Evolutionary conservation across 345 rosid genomes (phyloP), one percentile per base, ranked within the genome.

Genomic region (Triadica sebifera): DNA sequence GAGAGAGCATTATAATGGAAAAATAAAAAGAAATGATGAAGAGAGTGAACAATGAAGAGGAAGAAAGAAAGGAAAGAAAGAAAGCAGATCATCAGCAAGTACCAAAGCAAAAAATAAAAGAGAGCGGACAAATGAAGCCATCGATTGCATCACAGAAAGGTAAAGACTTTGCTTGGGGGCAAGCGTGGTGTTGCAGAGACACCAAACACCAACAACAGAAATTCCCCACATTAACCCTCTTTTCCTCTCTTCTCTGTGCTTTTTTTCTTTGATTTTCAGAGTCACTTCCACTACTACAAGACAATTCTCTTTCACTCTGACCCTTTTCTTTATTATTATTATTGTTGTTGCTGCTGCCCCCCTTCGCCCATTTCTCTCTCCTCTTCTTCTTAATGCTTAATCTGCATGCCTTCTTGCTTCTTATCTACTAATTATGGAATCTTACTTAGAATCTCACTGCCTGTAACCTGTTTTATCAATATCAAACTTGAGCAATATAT

Each of bases 181-280:
- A 88, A 85, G 89, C 90, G 88, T 85, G 89, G 89, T 79, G 50
- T 62, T 85, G 88, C 84, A 83, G 83, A 77, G 74, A 71, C 86
- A 77, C 83, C 81, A 45, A 47, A 34, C 52, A 43, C 34, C 34
- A 50, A 62, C 10, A 43, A 43, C 43, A 41, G 61, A 55, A 43
- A 65, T 59, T 71, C 67, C 72, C 65, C 82, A 74, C 81, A 59
- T 41, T 65, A 59, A 59, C 74, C 65, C 46, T 15, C 53, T 24
- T 19, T 17, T 43, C 65, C 46, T 15, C 53, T 24, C 13, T 17
- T 43, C 16, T 20, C 15, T 12, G 39, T 49, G 11, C 37, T 38
- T 61, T 15, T 47, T 67, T 16, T 52, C 15, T 11, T 19, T 47
- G 57, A 52, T 70, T 57, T 39, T n/a, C 24, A 53, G 74, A 63